phyloP scores from a whole-genome alignment of 306 rosid genomes.

The Cucurbita moschata region DNA sequence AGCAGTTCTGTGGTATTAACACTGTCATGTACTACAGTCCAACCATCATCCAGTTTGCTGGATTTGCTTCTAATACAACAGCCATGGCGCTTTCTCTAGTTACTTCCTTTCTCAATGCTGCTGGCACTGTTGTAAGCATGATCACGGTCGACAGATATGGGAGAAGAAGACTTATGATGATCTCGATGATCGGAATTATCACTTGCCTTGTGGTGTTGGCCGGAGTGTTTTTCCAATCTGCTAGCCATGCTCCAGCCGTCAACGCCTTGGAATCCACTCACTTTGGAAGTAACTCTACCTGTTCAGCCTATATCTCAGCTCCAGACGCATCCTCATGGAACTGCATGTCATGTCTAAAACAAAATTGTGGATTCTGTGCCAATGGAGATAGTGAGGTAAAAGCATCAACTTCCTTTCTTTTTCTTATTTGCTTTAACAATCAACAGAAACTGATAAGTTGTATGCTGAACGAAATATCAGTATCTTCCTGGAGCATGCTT shows the following conservation, averaged over 20 bases:
- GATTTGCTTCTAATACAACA: constrained; percentile 57
- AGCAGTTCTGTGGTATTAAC: constrained; percentile 75
- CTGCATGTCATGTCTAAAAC: constrained; percentile 62
- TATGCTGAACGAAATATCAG: constrained; percentile 15
- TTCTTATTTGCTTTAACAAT: not conserved
- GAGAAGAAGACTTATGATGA: constrained; percentile 51
- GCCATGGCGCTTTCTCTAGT: constrained; percentile 70
- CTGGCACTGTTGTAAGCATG: constrained; percentile 60
- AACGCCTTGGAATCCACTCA: constrained; percentile 28
- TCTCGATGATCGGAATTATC: constrained; percentile 49
- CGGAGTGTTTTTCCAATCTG: constrained; percentile 33
- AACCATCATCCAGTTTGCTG: constrained; percentile 77
- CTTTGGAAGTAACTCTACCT: constrained; percentile 51
- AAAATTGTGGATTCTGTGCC: constrained; percentile 52
- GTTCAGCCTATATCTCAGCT: constrained; percentile 30
- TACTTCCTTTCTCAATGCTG: constrained; percentile 57
- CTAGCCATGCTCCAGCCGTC: constrained; percentile 39
- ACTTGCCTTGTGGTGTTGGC: constrained; percentile 34
- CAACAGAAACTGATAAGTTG: not conserved
- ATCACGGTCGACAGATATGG: constrained; percentile 45
- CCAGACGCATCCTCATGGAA: constrained; percentile 41
- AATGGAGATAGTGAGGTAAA: constrained; percentile 22
- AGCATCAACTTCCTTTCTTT: not conserved
- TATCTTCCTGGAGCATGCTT: constrained; percentile 62
- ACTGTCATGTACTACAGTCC: constrained; percentile 90